Percentiles rank a stretch among this genome's conserved stretches.
Conservation (phyloP, 208 protist genomes). For the Trypanosoma scelopori region DNA sequence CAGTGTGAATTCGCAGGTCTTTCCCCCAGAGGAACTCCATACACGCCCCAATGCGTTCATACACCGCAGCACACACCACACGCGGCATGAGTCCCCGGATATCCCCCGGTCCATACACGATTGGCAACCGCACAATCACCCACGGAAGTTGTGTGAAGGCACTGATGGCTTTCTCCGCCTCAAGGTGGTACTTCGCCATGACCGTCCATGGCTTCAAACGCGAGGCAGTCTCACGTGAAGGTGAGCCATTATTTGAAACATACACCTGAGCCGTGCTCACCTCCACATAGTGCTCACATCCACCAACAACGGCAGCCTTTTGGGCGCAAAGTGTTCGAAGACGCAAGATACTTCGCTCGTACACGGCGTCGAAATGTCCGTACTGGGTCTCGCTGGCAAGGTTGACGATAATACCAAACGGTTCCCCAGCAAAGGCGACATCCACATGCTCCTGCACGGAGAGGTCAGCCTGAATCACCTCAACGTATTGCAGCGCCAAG, state of each 20-base stretch:
- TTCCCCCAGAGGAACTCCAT: slow-evolving; percentile 92
- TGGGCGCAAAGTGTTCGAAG: slow-evolving; percentile 63
- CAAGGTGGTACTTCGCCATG: slow-evolving; percentile 68
- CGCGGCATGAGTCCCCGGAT: slow-evolving; percentile 79
- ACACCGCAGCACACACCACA: slow-evolving; percentile 86
- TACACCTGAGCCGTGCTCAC: slow-evolving; percentile 93
- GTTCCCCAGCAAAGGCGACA: slow-evolving; percentile 53
- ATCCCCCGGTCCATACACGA: slow-evolving; percentile 92
- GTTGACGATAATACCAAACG: slow-evolving; percentile 87
- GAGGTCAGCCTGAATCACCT: slow-evolving; percentile 75
- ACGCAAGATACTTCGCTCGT: slow-evolving; percentile 73
- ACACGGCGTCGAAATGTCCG: slow-evolving; percentile 56
- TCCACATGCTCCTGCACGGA: slow-evolving; percentile 38
- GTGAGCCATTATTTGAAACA: slow-evolving; percentile 49
- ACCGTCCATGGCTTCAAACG: slow-evolving; percentile 82
- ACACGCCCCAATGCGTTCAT: slow-evolving; percentile 71
- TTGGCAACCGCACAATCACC: slow-evolving; percentile 86
- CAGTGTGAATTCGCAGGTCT: slow-evolving; percentile 89
- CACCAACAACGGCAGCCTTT: slow-evolving; percentile 36
- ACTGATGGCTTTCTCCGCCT: slow-evolving; percentile 73
- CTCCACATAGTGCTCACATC: slow-evolving; percentile 81
- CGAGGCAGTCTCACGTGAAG: slow-evolving; percentile 16
- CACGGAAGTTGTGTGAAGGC: slow-evolving; percentile 45
- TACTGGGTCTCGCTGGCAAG: slow-evolving; percentile 88
- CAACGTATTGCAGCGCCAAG: slow-evolving; percentile 57